A percentile compares a stretch with the other conserved stretches of the same genome.
Evolutionary conservation across 208 protist species (phyloP).

Genomic region (Trypanosoma rangeli): DNA sequence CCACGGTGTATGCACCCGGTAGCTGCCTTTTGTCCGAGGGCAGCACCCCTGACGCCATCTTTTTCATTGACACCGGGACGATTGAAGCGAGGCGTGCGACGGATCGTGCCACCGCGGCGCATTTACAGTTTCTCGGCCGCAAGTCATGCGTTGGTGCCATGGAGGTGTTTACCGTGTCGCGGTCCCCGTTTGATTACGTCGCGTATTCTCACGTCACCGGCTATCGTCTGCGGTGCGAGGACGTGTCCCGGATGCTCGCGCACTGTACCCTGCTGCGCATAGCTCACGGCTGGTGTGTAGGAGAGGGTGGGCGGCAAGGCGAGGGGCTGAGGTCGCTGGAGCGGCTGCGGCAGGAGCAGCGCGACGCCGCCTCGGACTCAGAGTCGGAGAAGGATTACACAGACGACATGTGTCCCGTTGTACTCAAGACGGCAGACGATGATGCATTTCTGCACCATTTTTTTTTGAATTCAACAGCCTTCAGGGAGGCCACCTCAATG

Average conservation of each 20-base stretch:
- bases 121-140: constrained; percentile 12
- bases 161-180: not conserved
- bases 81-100: not conserved
- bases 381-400: constrained; percentile 4
- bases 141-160: constrained; percentile 8
- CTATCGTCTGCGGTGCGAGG: not conserved
- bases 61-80: constrained; percentile 17
- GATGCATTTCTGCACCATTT: constrained; percentile 10
- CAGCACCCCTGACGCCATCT: not conserved
- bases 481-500: not conserved
- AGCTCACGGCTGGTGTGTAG: not conserved
- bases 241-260: not conserved
- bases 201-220: not conserved
- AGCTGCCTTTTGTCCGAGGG: not conserved
- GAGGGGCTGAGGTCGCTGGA: not conserved
- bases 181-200: constrained; percentile 8
- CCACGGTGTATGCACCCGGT: not conserved
- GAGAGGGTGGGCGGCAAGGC: not conserved
- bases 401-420: constrained; percentile 21
- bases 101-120: not conserved
- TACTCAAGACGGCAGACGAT: constrained; percentile 3
- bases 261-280: not conserved
- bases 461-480: not conserved
- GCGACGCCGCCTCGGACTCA: constrained; percentile 10
- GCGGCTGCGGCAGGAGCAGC: not conserved